Percentiles rank a stretch among this genome's conserved stretches.
These are phyloP conservation scores for Hyaloraphidium curvatum DNA, from an alignment of 192 early-diverging fungal species.

Conservation along the genomic window DNA sequence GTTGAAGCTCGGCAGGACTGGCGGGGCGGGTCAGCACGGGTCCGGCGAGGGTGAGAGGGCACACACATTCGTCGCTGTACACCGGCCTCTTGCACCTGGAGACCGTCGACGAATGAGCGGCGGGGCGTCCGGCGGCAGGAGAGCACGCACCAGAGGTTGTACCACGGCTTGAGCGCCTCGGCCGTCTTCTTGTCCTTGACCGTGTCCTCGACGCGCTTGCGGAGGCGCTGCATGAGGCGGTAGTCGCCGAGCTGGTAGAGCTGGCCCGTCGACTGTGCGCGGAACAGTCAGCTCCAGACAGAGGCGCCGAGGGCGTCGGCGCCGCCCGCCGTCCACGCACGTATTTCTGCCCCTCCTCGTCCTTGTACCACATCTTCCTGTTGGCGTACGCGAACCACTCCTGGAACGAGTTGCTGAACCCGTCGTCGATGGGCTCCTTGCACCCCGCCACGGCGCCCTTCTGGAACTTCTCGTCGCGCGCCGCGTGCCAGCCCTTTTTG, in stretches of 20 bases:
- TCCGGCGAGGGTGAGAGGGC: too few relatives aligned
- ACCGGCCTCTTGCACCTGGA: neutral
- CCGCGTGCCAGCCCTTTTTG: neutral
- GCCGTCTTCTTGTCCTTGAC: slow-evolving; percentile 4
- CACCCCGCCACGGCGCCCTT: neutral
- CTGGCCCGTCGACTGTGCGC: neutral
- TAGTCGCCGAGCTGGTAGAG: neutral
- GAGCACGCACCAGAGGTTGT: neutral
- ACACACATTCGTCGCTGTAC: neutral
- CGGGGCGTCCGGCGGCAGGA: neutral
- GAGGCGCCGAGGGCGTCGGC: too few relatives aligned
- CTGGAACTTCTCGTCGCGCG: neutral
- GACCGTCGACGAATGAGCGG: neutral
- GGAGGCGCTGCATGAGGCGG: neutral
- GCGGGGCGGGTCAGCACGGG: too few relatives aligned
- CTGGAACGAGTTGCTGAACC: neutral
- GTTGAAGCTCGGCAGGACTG: neutral
- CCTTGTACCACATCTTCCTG: neutral
- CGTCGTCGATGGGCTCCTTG: neutral
- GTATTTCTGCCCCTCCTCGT: neutral
- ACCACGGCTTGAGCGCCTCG: neutral
- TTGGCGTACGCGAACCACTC: neutral
- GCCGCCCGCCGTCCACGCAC: too few relatives aligned
- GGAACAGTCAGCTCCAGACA: too few relatives aligned
- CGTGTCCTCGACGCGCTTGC: neutral